Evolutionary conservation across 768 basidiomycete species (phyloP).

Genomic region (Gymnopilus junonius): DNA sequence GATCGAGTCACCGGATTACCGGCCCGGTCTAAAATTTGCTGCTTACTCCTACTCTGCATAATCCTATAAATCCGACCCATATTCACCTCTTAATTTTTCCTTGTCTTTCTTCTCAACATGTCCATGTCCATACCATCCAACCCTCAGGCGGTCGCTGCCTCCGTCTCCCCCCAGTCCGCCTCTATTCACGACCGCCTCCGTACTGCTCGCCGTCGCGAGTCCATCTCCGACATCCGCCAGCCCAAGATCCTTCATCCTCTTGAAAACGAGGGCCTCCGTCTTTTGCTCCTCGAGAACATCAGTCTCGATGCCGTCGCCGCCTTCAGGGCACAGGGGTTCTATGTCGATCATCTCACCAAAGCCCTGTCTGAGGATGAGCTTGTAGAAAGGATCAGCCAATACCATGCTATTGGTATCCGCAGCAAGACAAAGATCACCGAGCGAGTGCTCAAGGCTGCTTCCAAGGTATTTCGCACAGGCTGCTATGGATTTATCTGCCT

Average conservation of each 20-base stretch:
- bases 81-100: background rate
- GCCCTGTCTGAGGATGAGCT: slow-evolving; percentile 95
- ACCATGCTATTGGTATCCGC: slow-evolving; percentile 96
- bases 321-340: slow-evolving; percentile 84
- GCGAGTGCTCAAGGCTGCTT: slow-evolving; percentile 83
- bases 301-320: slow-evolving; percentile 84
- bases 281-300: slow-evolving; percentile 95
- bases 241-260: slow-evolving; percentile 80
- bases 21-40: slow-evolving; percentile 21
- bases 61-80: slow-evolving; percentile 17
- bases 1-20: slow-evolving; percentile 24
- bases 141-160: slow-evolving; percentile 52
- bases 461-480: slow-evolving; percentile 56
- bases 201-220: slow-evolving; percentile 32
- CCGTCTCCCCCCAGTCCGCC: slow-evolving; percentile 53
- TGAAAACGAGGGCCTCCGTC: slow-evolving; percentile 78
- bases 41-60: slow-evolving; percentile 17
- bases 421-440: slow-evolving; percentile 97
- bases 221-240: slow-evolving; percentile 46
- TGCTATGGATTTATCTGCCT: background rate
- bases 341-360: slow-evolving; percentile 86
- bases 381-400: slow-evolving; percentile 75
- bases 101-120: slow-evolving; percentile 7
- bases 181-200: slow-evolving; percentile 51
- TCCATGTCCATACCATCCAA: slow-evolving; percentile 58